phyloP scores from a whole-genome alignment of 2,329 filamentous ascomycete genomes.

The Pestalotiopsis sp. region DNA sequence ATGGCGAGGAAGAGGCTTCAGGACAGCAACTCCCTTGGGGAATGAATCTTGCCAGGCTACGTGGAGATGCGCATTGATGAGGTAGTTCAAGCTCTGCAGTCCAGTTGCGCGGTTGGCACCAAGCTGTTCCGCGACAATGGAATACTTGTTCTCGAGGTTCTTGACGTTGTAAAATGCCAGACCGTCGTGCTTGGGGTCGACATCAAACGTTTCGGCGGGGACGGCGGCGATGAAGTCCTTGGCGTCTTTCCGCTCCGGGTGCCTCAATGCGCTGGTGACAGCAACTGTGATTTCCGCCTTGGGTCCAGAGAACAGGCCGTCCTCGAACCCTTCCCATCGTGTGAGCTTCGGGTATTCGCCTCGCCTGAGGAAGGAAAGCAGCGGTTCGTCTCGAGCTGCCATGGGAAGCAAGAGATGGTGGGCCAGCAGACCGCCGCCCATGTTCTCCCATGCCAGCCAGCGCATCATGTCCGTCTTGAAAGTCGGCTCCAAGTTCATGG shows the following conservation, averaged over 20 bases:
- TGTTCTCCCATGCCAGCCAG: conserved; percentile 92
- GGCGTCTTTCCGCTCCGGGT: conserved; percentile 55
- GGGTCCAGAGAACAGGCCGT: conserved; percentile 73
- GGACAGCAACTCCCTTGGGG: conserved; percentile 73
- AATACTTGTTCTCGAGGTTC: conserved; percentile 67
- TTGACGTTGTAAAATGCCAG: conserved; percentile 78
- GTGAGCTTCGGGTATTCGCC: conserved; percentile 76
- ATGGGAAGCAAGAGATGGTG: conserved; percentile 86
- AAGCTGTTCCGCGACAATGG: conserved; percentile 66
- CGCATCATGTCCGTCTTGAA: conserved; percentile 74
- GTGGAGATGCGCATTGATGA: conserved; percentile 87
- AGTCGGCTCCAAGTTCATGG: conserved; percentile 57
- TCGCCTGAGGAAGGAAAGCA: conserved; percentile 73
- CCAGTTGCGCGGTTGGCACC: conserved; percentile 59
- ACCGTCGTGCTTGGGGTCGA: conserved; percentile 66
- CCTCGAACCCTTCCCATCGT: conserved; percentile 71
- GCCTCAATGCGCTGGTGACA: conserved; percentile 62
- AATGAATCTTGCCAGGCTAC: conserved; percentile 82
- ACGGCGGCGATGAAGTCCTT: conserved; percentile 68
- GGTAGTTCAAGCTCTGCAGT: conserved; percentile 65
- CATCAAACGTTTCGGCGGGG: conserved; percentile 60
- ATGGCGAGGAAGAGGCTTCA: conserved; percentile 78
- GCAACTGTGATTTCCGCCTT: conserved; percentile 65
- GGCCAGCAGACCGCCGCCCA: conserved; percentile 81
- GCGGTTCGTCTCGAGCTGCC: conserved; percentile 71